Percentiles rank a stretch among this genome's conserved stretches.
These are phyloP conservation scores for Phylloporus sp. DNA, from an alignment of 1,284 basidiomycete species.

Conservation along the genomic window DNA sequence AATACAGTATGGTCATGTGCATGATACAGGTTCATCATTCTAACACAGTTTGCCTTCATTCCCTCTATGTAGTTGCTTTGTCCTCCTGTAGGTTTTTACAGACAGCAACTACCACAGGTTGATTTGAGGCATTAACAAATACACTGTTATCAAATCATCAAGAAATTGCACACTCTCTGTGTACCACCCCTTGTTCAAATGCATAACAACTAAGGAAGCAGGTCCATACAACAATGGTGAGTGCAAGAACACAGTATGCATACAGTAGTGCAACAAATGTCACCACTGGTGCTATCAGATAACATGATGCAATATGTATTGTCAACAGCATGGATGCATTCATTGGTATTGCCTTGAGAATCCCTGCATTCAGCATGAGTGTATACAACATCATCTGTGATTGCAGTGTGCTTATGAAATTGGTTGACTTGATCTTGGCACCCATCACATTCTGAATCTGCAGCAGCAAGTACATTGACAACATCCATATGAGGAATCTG, in stretches of 20 bases:
- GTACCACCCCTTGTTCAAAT: background rate
- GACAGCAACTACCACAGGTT: too few relatives aligned
- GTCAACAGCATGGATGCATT: background rate
- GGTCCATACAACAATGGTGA: background rate
- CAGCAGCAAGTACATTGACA: constrained; percentile 5
- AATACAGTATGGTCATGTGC: background rate
- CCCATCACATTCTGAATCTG: constrained; percentile 4
- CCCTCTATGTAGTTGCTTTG: too few relatives aligned
- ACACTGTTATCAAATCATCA: too few relatives aligned
- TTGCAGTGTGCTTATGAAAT: background rate
- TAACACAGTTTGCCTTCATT: too few relatives aligned
- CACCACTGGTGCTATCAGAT: constrained; percentile 2
- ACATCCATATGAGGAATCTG: constrained; percentile 6
- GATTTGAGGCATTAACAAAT: too few relatives aligned
- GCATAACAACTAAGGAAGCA: constrained; percentile 1
- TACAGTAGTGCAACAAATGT: constrained; percentile 6
- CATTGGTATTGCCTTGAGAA: background rate
- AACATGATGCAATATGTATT: constrained; percentile 1
- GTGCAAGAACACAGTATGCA: background rate
- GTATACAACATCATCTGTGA: constrained; percentile 6
- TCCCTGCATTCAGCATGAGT: constrained; percentile 8
- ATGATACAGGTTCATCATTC: too few relatives aligned
- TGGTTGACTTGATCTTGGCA: constrained; percentile 1
- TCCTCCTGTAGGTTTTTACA: too few relatives aligned
- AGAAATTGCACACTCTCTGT: background rate